Base-by-base conservation (phyloP, 768 basidiomycete species). In the Lentinula guzmanii region DNA sequence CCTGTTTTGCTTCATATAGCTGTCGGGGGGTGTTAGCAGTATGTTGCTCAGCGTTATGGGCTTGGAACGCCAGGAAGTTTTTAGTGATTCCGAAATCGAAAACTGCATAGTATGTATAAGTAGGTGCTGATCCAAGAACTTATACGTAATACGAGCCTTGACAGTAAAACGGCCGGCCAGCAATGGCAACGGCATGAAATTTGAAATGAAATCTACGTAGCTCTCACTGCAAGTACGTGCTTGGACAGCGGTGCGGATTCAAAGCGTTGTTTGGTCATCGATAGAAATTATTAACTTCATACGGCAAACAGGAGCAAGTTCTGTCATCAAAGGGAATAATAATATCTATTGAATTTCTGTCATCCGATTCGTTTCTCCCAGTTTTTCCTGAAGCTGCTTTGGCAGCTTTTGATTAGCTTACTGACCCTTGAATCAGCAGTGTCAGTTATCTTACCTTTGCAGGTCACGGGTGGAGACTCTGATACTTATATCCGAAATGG, bases 1-100 rank as follows among this genome's bases (percentile, higher is more conserved):
- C 59, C 67, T 3, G 69, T 77, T 6, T 39, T 75, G 8, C 39
- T 68, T 5, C 76, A 80, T 67, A 58, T 80, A 7, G 70, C 63
- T 5, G 48, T 76, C 5, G 79, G 80, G 0, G 62, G 15, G 41
- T 61, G 0, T 41, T 74, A 28, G 74, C 69, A 1, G 33, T 72
- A 2, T 4, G 64, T 4, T 75, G 71, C 52, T 53, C 72, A 4
- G 65, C 52, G 41, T 65, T 66, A 5, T 77, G 75, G 75, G 75
- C 73, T 73, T 56, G 62, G 52, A 65, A 66, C 3, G 50, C 68
- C 45, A 65, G 70, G 48, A 63, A 42, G 34, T 43, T 34, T 21
- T 28, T 62, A 24, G 21, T 5, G 5, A 37, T 60, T 39, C 33
- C 46, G 5, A 28, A 24, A 51, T 11, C 41, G 13, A 48, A 58